Evolutionary conservation across 257 asterid species (phyloP), one percentile per base, ranked within the genome.

Genomic region (Buddleja alternifolia): DNA sequence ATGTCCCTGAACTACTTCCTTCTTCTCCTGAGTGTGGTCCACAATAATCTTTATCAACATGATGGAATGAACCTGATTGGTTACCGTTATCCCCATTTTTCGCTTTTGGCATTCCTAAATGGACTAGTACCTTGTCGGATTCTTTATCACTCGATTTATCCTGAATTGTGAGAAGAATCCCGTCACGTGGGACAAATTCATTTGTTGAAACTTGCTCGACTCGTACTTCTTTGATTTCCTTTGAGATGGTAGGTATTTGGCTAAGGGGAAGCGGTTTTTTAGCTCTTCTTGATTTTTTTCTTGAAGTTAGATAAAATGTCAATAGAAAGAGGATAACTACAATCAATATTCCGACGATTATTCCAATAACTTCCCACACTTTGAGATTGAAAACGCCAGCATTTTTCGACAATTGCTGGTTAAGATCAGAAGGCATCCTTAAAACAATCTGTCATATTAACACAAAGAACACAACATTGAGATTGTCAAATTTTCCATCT

Each of bases 321-420:
- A 88, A 54, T 14, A 81, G 74, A 56, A 88, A 82, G 67, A 93
- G 92, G 75, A 90, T 81, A 21, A 83, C 67, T 41, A 90, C 90
- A 52, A 93, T 93, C 47, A 81, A 67, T 52, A 85, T 64, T 42
- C 95, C 97, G 29, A 90, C 95, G 14, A 93, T 47, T 24, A 93
- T 88, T 56, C 97, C 98, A 25, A 93, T 84, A 60, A 90, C 71
- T 81, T 93, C 92, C 98, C 98, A 93, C 44, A 93, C 96, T 80
- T 85, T 85, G 77, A 93, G 86, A 59, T 88, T 84, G 41, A 89
- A 81, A 54, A 88, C 4, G 44, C 88, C 89, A 10, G 97, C 85
- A 32, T 71, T 75, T 65, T 84, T 69, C n/a, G 90, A 86, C 6
- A 93, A 82, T 53, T 83, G 79, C 15, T 83, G 41, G 67, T 86